phyloP scores from a whole-genome alignment of 2,329 filamentous ascomycete species.

The Pseudocercospora fijiensis region DNA sequence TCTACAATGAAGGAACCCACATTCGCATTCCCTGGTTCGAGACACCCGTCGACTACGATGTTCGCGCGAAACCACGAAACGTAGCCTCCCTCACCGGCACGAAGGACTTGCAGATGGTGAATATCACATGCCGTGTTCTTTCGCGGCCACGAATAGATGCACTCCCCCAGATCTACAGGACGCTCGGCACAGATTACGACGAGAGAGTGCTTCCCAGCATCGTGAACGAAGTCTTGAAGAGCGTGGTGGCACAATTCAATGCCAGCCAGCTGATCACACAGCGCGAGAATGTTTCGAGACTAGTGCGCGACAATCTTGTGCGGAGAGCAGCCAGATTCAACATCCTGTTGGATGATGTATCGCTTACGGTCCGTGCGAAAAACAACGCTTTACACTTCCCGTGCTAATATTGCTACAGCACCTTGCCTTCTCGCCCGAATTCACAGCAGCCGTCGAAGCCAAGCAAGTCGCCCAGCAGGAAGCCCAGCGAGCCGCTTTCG shows the following conservation, averaged over 20 bases:
- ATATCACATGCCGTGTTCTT: constrained; percentile 99
- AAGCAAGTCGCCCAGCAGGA: constrained; percentile 80
- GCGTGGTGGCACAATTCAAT: constrained; percentile 98
- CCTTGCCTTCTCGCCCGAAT: constrained; percentile 67
- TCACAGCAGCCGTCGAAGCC: constrained; percentile 67
- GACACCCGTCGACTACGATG: constrained; percentile 93
- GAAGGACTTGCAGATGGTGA: constrained; percentile 99
- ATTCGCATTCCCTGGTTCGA: constrained; percentile 95
- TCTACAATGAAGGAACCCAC: constrained; percentile 96
- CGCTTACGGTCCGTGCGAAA: constrained; percentile 61
- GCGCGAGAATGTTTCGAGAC: constrained; percentile 88
- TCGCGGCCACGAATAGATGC: constrained; percentile 84
- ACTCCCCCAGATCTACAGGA: constrained; percentile 95
- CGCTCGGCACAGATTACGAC: constrained; percentile 91
- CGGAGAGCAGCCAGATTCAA: constrained; percentile 93
- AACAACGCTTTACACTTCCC: neutral
- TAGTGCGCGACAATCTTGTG: constrained; percentile 91
- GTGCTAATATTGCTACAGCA: constrained; percentile 47
- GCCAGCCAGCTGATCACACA: constrained; percentile 98
- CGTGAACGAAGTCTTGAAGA: constrained; percentile 98
- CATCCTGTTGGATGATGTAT: constrained; percentile 95
- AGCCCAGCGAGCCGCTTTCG: constrained; percentile 92
- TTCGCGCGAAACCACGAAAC: constrained; percentile 94
- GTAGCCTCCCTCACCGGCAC: constrained; percentile 96
- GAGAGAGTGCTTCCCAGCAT: constrained; percentile 97